Evolutionary conservation across 768 basidiomycete species (phyloP).

Genomic region (Pulveroboletus sp.): DNA sequence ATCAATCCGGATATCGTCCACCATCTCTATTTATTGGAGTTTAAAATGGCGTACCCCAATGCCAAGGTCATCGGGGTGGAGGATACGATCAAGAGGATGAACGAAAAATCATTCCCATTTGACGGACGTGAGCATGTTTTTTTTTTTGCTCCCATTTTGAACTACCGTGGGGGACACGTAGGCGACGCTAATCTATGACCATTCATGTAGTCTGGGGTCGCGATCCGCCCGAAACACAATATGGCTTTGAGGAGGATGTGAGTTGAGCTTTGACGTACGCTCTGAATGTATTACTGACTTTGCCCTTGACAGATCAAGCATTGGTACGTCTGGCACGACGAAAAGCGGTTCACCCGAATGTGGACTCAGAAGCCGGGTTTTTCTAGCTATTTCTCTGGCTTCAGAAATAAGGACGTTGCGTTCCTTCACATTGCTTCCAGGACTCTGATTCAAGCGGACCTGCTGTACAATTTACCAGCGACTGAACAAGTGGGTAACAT

Average conservation of each 20-base stretch:
- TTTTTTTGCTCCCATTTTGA: neutral
- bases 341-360: neutral
- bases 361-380: neutral
- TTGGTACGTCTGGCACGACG: slow-evolving; percentile 32
- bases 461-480: slow-evolving; percentile 77
- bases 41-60: slow-evolving; percentile 62
- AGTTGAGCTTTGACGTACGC: slow-evolving; percentile 2
- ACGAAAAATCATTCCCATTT: slow-evolving; percentile 48
- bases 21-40: slow-evolving; percentile 57
- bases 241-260: slow-evolving; percentile 76
- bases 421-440: slow-evolving; percentile 72
- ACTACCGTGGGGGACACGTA: neutral
- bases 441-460: slow-evolving; percentile 74
- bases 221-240: slow-evolving; percentile 58
- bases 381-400: slow-evolving; percentile 62
- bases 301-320: slow-evolving; percentile 40
- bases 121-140: slow-evolving; percentile 52
- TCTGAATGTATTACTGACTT: neutral
- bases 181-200: neutral
- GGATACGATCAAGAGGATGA: slow-evolving; percentile 47
- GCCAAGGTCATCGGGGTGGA: slow-evolving; percentile 70
- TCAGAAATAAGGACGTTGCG: slow-evolving; percentile 75
- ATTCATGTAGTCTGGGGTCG: slow-evolving; percentile 47
- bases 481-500: slow-evolving; percentile 58
- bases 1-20: slow-evolving; percentile 56